Conservation (phyloP, 371 early-diverging fungal species). For the Sporodiniella umbellata region DNA sequence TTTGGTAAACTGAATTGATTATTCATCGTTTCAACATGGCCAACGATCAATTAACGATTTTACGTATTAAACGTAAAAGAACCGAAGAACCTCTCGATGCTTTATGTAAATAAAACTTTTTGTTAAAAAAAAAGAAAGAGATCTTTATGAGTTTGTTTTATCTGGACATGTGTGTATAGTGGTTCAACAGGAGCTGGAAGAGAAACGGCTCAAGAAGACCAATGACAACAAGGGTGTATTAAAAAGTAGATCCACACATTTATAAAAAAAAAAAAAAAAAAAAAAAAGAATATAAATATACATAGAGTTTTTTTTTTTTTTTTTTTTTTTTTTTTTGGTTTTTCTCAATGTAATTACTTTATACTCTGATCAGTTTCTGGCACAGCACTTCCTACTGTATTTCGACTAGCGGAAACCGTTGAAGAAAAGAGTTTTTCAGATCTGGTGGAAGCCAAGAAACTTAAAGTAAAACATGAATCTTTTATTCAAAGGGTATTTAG, state of each 20-base stretch:
- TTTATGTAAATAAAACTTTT: constrained; percentile 30
- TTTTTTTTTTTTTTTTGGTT: no score
- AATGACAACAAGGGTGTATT: constrained; percentile 8
- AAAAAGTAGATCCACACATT: constrained; percentile 5
- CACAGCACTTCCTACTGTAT: constrained; percentile 45
- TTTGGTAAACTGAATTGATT: constrained; percentile 1
- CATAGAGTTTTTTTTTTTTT: no score
- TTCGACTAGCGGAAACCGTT: constrained; percentile 64
- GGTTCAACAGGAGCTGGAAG: constrained; percentile 35
- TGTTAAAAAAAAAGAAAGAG: no score
- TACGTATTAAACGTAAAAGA: constrained; percentile 79
- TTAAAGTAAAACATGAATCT: constrained; percentile 36
- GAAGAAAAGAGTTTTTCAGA: constrained; percentile 57
- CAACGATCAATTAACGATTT: constrained; percentile 55
- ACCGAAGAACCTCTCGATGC: constrained; percentile 76
- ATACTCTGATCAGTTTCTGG: no score
- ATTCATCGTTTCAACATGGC: no score
- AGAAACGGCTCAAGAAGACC: constrained; percentile 15
- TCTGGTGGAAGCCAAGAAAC: constrained; percentile 46
- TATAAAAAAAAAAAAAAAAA: no score
- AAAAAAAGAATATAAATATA: no score
- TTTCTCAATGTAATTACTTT: no score
- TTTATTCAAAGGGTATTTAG: not conserved
- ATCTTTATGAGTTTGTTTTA: constrained; percentile 1
- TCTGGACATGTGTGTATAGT: constrained; percentile 20